phyloP scores from a whole-genome alignment of 1,284 basidiomycete species.

The Microbotryomycetes sp. region DNA sequence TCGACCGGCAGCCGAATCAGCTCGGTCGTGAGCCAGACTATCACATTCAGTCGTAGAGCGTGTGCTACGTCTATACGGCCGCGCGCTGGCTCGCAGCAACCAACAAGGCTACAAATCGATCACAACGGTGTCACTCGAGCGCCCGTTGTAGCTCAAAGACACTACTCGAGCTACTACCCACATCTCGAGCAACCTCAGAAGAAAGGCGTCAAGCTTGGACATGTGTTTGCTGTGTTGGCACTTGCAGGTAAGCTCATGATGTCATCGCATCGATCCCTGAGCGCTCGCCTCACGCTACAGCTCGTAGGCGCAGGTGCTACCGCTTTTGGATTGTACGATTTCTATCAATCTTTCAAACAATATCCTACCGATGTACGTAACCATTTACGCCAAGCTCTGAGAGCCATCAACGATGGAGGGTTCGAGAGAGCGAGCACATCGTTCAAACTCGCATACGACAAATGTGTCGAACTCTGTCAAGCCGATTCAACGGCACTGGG shows the following conservation, averaged over 20 bases:
- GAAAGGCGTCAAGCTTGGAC: slow-evolving; percentile 21
- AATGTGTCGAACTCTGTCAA: slow-evolving; percentile 19
- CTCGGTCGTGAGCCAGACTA: no score
- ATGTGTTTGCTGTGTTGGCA: slow-evolving; percentile 21
- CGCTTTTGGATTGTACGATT: slow-evolving; percentile 25
- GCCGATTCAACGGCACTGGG: slow-evolving; percentile 5
- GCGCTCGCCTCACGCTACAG: neutral
- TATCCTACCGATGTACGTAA: slow-evolving; percentile 20
- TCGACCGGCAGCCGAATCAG: no score
- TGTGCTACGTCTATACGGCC: no score
- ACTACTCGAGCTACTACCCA: slow-evolving; percentile 6
- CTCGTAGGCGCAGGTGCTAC: slow-evolving; percentile 25
- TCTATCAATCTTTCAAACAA: slow-evolving; percentile 27
- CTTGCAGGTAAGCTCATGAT: slow-evolving; percentile 16
- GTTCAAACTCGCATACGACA: slow-evolving; percentile 24
- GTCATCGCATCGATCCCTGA: neutral
- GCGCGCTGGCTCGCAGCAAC: no score
- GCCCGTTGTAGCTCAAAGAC: neutral
- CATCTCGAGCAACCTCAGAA: slow-evolving; percentile 5
- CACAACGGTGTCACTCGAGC: no score
- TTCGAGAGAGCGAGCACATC: slow-evolving; percentile 11
- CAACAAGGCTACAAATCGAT: no score
- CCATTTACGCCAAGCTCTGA: slow-evolving; percentile 27
- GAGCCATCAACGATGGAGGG: slow-evolving; percentile 2
- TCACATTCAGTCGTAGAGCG: no score